Base-by-base conservation (phyloP, 2,329 filamentous ascomycete species). In the Dendrostoma leiphaemia region DNA sequence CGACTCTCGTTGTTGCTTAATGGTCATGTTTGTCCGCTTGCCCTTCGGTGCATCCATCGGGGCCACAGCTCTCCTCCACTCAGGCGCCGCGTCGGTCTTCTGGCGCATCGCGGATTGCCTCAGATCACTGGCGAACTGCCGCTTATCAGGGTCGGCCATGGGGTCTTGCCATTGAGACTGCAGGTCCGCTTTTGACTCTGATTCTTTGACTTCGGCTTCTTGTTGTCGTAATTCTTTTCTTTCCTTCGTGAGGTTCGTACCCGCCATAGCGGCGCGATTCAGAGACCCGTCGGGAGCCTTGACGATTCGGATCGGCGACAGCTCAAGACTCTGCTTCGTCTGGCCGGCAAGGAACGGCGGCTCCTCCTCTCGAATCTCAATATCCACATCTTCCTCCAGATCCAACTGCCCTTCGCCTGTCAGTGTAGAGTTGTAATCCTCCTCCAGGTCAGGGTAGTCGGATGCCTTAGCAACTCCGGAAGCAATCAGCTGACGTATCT, bases 211-310 rank as follows among this genome's bases (percentile, higher is more conserved):
- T 56, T 95, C 89, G 0, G 84, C 85, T 71, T 99, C 93, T 67
- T 95, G 89, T 64, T 96, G 90, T 57, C 90, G 85, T 61, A 97
- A 64, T 57, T 99, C 94, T 67, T 91, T 86, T 49, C 94, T 81
- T 67, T 99, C 94, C 68, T 94, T 96, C 4, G 93, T 90, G 13
- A 99, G 73, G 4, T 86, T 82, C 15, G 93, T 92, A 41, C 94
- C 93, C 8, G 92, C 87, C 89, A 97, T 96, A 15, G 95, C 95
- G 45, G 95, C 91, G 65, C 94, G 83, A 68, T 99, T 99, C 71
- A 99, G 86, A 4, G 93, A 97, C n/a, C 94, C 94, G 70, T 99
- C 94, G 0, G 94, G 95, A 1, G 94, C 94, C 71, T 97, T 97
- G 63, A 99, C 90, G 21, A 99, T 92, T 60, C 95, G 83, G 58